Conservation (phyloP, 345 rosid species). For the Eutrema japonicum region DNA sequence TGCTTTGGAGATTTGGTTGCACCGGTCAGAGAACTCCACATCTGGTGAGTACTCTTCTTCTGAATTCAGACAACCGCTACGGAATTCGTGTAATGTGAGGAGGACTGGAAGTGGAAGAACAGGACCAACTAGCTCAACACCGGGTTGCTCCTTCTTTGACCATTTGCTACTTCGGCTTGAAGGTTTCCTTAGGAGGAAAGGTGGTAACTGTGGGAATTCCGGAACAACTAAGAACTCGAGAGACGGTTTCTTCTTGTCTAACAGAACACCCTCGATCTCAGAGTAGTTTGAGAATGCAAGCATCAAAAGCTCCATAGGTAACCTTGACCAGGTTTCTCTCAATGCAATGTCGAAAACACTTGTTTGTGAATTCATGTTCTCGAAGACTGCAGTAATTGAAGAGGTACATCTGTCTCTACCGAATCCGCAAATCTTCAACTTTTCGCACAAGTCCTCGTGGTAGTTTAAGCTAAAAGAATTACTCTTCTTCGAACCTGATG, state of each 20-base stretch:
- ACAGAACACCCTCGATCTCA: slow-evolving; percentile 52
- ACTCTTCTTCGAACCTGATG: slow-evolving; percentile 28
- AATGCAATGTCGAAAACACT: slow-evolving; percentile 59
- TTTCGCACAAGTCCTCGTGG: slow-evolving; percentile 60
- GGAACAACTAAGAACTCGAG: slow-evolving; percentile 70
- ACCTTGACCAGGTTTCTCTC: slow-evolving; percentile 61
- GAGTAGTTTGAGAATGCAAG: slow-evolving; percentile 70
- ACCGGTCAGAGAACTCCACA: slow-evolving; percentile 44
- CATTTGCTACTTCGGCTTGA: slow-evolving; percentile 60
- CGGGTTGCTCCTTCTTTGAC: slow-evolving; percentile 51
- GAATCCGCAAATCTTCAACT: slow-evolving; percentile 55
- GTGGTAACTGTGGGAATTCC: slow-evolving; percentile 63
- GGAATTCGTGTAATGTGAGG: slow-evolving; percentile 51
- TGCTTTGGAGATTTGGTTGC: slow-evolving; percentile 56
- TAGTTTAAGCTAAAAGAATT: slow-evolving; percentile 41
- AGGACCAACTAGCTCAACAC: slow-evolving; percentile 63
- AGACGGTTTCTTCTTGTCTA: slow-evolving; percentile 48
- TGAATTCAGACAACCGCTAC: slow-evolving; percentile 50
- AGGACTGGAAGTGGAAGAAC: slow-evolving; percentile 65
- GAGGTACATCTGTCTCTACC: slow-evolving; percentile 54
- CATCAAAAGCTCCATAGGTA: slow-evolving; percentile 60
- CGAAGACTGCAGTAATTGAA: slow-evolving; percentile 48
- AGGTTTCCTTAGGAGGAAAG: slow-evolving; percentile 61
- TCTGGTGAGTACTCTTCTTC: slow-evolving; percentile 52
- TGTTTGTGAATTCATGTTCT: slow-evolving; percentile 53